Conservation (phyloP, 805 yeast species). For the Barnettozyma pratensis region DNA sequence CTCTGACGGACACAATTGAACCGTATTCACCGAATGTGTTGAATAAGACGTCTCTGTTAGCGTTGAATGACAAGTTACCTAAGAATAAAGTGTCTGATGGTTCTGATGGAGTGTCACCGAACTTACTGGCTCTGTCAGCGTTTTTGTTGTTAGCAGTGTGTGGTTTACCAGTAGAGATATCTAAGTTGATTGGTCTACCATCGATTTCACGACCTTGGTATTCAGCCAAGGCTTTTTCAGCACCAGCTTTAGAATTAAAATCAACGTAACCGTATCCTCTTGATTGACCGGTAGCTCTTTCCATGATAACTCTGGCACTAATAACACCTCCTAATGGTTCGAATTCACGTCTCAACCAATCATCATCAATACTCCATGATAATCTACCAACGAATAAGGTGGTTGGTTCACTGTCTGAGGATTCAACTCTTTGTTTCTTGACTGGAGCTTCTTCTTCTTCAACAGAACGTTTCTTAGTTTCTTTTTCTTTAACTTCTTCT, state of each 20-base stretch:
- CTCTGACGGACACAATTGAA: constrained; percentile 79
- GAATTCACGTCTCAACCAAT: constrained; percentile 86
- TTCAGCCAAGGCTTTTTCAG: constrained; percentile 80
- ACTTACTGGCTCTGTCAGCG: constrained; percentile 78
- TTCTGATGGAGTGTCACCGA: constrained; percentile 83
- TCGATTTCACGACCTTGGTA: constrained; percentile 93
- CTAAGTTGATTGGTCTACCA: constrained; percentile 94
- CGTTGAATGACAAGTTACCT: constrained; percentile 92
- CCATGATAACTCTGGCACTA: constrained; percentile 89
- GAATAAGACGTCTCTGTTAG: constrained; percentile 73
- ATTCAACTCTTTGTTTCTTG: constrained; percentile 32
- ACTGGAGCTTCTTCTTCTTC: constrained; percentile 32
- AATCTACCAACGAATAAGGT: constrained; percentile 95
- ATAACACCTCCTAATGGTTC: constrained; percentile 76
- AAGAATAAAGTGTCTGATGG: constrained; percentile 96
- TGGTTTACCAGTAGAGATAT: constrained; percentile 84
- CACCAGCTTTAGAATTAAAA: constrained; percentile 68
- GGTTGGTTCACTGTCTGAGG: constrained; percentile 57
- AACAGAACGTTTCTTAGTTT: constrained; percentile 31
- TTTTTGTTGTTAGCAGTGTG: constrained; percentile 46
- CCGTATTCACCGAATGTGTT: constrained; percentile 75
- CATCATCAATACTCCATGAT: constrained; percentile 96
- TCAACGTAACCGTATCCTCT: constrained; percentile 98
- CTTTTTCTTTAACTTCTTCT: constrained; percentile 24
- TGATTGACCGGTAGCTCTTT: constrained; percentile 87